Evolutionary conservation across 768 basidiomycete genomes (phyloP).

Genomic region (Boletus barrowsii): DNA sequence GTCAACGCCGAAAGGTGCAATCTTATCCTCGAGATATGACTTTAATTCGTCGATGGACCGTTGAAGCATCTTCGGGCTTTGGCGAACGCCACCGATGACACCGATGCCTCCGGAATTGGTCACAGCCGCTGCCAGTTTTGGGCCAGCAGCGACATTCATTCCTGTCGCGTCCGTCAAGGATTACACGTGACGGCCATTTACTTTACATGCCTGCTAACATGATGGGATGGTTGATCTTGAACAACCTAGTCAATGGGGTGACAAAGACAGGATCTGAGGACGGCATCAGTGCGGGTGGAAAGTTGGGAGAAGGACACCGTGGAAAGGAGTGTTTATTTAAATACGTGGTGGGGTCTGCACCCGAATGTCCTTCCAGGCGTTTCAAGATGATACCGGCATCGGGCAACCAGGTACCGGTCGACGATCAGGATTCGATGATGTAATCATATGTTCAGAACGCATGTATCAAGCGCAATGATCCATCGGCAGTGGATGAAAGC

Average conservation of each 20-base stretch:
- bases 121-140: constrained; percentile 82
- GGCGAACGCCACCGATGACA: constrained; percentile 80
- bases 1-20: constrained; percentile 80
- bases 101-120: constrained; percentile 90
- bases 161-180: constrained; percentile 14
- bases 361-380: neutral
- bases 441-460: neutral
- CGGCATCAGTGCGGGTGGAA: constrained; percentile 45
- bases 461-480: too few relatives aligned
- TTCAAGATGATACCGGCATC: too few relatives aligned
- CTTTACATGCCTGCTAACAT: constrained; percentile 63
- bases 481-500: neutral
- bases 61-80: constrained; percentile 69
- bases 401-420: too few relatives aligned
- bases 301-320: neutral
- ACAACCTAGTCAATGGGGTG: constrained; percentile 72
- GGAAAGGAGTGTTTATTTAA: neutral
- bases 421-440: too few relatives aligned
- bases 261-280: constrained; percentile 62
- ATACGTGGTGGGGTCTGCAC: neutral
- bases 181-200: neutral
- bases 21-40: constrained; percentile 66
- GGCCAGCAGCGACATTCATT: constrained; percentile 87
- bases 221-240: constrained; percentile 79
- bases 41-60: constrained; percentile 71